Conservation (phyloP, 441 rosid species). For the Erysimum pusillum region DNA sequence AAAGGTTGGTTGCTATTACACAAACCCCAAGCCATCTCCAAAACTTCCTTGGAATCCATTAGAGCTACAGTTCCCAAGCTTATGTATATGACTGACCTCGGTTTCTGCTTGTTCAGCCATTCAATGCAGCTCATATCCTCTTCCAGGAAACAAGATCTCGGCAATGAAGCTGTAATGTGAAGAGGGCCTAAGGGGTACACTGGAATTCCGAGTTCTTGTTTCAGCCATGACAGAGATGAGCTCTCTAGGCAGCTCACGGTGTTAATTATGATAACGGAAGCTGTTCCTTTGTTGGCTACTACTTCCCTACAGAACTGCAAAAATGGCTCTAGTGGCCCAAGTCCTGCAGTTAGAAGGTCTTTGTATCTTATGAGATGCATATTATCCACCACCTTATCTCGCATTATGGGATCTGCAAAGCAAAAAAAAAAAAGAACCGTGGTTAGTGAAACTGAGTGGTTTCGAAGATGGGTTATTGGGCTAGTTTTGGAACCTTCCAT, state of each 20-base stretch:
- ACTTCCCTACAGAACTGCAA: background rate
- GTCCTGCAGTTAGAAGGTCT: conserved; percentile 27
- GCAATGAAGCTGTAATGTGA: conserved; percentile 31
- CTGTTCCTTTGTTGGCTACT: conserved; percentile 2
- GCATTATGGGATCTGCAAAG: conserved; percentile 29
- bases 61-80: conserved; percentile 49
- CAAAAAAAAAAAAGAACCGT: background rate
- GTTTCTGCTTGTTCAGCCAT: conserved; percentile 54
- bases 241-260: conserved; percentile 45
- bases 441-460: background rate
- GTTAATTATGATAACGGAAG: conserved; percentile 46
- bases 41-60: conserved; percentile 7
- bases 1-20: conserved; percentile 43
- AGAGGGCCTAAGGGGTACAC: conserved; percentile 49
- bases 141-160: background rate
- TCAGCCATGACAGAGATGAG: conserved; percentile 21
- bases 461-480: background rate
- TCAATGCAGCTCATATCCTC: conserved; percentile 49
- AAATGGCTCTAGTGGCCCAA: background rate
- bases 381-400: conserved; percentile 26
- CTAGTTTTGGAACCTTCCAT: conserved; percentile 9
- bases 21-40: conserved; percentile 47
- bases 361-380: conserved; percentile 38
- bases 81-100: conserved; percentile 48
- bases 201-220: conserved; percentile 37